Conservation (phyloP, 2,329 filamentous ascomycete genomes). For the Daldinia sp. region DNA sequence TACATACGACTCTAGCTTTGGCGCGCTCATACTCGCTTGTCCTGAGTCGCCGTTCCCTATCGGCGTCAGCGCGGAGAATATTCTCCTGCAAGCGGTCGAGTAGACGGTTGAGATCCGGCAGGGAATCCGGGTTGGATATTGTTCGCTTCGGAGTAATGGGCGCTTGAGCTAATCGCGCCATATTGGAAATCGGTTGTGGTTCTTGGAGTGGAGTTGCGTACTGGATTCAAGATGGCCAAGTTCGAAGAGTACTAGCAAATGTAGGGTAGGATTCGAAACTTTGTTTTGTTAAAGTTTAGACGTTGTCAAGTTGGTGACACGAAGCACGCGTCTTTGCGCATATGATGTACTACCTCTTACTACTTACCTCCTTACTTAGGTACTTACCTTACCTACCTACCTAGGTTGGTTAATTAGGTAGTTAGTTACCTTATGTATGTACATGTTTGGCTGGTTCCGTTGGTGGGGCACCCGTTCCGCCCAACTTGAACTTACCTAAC, state of each 20-base stretch:
- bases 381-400: no score
- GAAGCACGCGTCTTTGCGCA: conserved; percentile 19
- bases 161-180: conserved; percentile 46
- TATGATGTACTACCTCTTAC: not conserved
- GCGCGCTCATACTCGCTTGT: conserved; percentile 72
- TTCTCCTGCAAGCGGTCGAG: conserved; percentile 71
- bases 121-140: conserved; percentile 48
- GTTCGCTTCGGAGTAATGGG: conserved; percentile 42
- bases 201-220: not conserved
- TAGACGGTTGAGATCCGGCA: conserved; percentile 68
- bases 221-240: not conserved
- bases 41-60: conserved; percentile 65
- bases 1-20: conserved; percentile 61
- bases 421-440: no score
- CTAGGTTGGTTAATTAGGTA: no score
- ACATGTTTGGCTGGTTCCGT: conserved; percentile 28
- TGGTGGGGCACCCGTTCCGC: conserved; percentile 31
- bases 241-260: not conserved
- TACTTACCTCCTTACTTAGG: not conserved
- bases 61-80: conserved; percentile 68
- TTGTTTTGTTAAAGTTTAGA: conserved; percentile 15
- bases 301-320: conserved; percentile 13
- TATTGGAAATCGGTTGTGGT: conserved; percentile 14
- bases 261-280: not conserved
- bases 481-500: not conserved